These are phyloP conservation scores for Theileria sp. DNA, from an alignment of 169 alveolate genomes.

Conservation along the genomic window DNA sequence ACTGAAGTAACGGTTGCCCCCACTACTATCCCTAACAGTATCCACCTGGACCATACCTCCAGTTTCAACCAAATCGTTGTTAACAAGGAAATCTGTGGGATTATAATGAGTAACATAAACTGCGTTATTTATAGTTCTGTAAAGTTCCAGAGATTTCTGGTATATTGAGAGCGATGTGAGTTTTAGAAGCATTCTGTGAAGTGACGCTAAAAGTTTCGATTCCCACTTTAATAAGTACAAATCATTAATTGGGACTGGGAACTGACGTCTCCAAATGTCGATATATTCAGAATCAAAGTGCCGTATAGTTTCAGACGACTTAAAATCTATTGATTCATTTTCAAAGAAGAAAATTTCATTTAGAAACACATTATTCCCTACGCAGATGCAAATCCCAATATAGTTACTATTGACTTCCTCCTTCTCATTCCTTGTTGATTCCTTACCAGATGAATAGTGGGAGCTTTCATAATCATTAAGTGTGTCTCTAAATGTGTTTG, in stretches of 20 bases:
- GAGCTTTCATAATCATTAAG: not conserved
- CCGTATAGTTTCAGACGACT: not conserved
- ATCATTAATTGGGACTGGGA: constrained; percentile 71
- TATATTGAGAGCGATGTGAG: constrained; percentile 76
- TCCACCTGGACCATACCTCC: not conserved
- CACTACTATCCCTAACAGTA: not conserved
- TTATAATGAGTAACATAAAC: not conserved
- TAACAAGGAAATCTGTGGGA: not conserved
- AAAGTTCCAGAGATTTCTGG: constrained; percentile 71
- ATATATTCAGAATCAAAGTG: constrained; percentile 67
- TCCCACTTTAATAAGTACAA: constrained; percentile 77
- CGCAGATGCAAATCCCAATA: constrained; percentile 76
- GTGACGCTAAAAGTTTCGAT: constrained; percentile 59
- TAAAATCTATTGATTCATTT: not conserved
- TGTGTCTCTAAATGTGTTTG: constrained; percentile 62
- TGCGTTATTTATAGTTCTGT: constrained; percentile 68
- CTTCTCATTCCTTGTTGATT: not conserved
- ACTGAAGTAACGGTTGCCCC: not conserved
- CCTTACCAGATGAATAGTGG: not conserved
- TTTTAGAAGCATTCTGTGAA: constrained; percentile 64
- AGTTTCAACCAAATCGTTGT: not conserved
- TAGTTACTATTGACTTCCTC: not conserved
- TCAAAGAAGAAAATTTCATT: constrained; percentile 9
- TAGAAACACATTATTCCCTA: constrained; percentile 67
- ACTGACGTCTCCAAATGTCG: constrained; percentile 74